Percentiles rank a stretch among this genome's conserved stretches.
Evolutionary conservation across 768 basidiomycete genomes (phyloP).

Genomic region (Coprinopsis sp.): DNA sequence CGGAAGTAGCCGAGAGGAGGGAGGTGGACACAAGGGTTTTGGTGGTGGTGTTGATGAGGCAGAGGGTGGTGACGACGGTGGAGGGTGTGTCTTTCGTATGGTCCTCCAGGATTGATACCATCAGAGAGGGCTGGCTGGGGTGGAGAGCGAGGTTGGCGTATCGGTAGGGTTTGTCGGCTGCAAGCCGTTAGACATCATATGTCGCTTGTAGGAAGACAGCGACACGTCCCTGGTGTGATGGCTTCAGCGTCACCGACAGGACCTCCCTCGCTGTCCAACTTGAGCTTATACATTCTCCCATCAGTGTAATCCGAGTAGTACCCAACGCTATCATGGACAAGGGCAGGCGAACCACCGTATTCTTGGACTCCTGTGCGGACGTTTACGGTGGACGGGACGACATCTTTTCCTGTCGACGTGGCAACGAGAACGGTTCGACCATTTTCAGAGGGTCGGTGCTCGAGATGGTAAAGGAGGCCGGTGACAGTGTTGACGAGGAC

Average conservation of each 20-base stretch:
- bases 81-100: slow-evolving; percentile 53
- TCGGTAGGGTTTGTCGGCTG: slow-evolving; percentile 48
- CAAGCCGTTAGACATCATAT: neutral
- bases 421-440: too few relatives aligned
- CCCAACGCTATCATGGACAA: slow-evolving; percentile 42
- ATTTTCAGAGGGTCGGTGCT: too few relatives aligned
- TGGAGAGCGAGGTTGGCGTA: slow-evolving; percentile 62
- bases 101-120: slow-evolving; percentile 66
- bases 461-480: too few relatives aligned
- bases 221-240: slow-evolving; percentile 57
- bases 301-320: slow-evolving; percentile 58
- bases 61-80: slow-evolving; percentile 52
- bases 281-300: slow-evolving; percentile 46
- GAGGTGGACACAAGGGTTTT: slow-evolving; percentile 41
- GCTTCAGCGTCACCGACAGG: slow-evolving; percentile 53
- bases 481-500: too few relatives aligned
- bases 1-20: slow-evolving; percentile 47
- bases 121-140: slow-evolving; percentile 46
- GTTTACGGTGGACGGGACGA: too few relatives aligned
- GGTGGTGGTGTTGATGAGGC: slow-evolving; percentile 45
- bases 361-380: too few relatives aligned
- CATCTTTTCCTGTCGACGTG: too few relatives aligned
- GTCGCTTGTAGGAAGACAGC: slow-evolving; percentile 9
- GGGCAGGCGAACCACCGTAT: slow-evolving; percentile 66
- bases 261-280: slow-evolving; percentile 23